Conservation (phyloP, 148 eudicot genomes). For the Persicaria tinctoria region DNA sequence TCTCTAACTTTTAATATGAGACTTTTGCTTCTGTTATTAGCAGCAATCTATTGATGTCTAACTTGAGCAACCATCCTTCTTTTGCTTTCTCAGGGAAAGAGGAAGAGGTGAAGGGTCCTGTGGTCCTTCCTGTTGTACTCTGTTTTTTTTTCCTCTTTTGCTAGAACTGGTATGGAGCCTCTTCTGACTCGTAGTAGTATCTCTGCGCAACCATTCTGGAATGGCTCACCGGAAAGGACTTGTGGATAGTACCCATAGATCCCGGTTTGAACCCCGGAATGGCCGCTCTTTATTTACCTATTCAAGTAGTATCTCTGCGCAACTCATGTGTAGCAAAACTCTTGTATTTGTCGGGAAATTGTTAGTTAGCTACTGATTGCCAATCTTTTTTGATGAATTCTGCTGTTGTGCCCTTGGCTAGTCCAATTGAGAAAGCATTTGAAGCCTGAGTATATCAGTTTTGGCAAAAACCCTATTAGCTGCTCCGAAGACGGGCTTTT, state of each 20-base stretch:
- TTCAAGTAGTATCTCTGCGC: neutral
- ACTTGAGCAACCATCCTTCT: neutral
- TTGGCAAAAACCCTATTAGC: neutral
- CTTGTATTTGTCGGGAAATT: neutral
- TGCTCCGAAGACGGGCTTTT: neutral
- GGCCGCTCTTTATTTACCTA: too few species aligned
- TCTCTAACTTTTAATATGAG: neutral
- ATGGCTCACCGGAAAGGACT: too few species aligned
- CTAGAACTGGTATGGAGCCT: neutral
- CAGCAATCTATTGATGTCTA: neutral
- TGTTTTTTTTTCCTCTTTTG: neutral
- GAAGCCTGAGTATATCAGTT: neutral
- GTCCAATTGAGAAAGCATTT: neutral
- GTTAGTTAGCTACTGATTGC: neutral
- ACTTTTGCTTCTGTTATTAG: slow-evolving; percentile 1
- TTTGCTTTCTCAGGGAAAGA: slow-evolving; percentile 45
- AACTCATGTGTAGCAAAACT: neutral
- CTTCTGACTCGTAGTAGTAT: neutral
- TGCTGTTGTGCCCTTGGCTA: neutral
- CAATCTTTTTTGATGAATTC: neutral
- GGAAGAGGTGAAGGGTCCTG: slow-evolving; percentile 30
- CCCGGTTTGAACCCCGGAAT: too few species aligned
- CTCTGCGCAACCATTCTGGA: too few species aligned
- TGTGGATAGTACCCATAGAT: too few species aligned
- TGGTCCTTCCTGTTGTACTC: neutral